A percentile compares a stretch with the other conserved stretches of the same genome.
phyloP scores from a whole-genome alignment of 306 rosid genomes.

The Castanea sativa region DNA sequence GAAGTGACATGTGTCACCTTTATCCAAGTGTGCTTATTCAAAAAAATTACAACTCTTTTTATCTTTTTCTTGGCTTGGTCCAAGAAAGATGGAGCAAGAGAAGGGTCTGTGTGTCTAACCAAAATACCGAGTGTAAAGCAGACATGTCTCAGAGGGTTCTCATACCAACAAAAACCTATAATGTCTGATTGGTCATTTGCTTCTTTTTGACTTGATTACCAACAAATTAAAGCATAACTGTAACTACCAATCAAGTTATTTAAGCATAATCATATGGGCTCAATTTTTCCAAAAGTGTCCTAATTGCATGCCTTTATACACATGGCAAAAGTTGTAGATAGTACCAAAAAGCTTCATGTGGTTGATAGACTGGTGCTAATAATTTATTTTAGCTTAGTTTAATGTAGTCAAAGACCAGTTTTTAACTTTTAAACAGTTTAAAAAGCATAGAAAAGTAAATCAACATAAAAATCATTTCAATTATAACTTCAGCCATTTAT shows the following conservation, averaged over 20 bases:
- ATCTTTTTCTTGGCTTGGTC: constrained; percentile 30
- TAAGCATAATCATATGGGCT: constrained; percentile 26
- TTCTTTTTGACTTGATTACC: constrained; percentile 39
- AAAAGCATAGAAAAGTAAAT: no score
- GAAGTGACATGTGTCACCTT: constrained; percentile 18
- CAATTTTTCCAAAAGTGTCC: constrained; percentile 28
- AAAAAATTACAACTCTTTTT: not conserved
- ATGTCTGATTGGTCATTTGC: constrained; percentile 16
- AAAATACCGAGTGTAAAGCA: constrained; percentile 13
- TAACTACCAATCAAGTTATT: constrained; percentile 16
- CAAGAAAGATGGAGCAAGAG: constrained; percentile 39
- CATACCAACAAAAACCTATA: constrained; percentile 16
- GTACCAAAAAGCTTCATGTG: constrained; percentile 31
- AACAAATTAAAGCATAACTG: constrained; percentile 21
- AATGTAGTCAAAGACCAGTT: constrained; percentile 21
- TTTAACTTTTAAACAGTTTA: not conserved
- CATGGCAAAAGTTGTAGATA: constrained; percentile 23
- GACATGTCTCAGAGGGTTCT: constrained; percentile 6
- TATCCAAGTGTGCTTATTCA: not conserved
- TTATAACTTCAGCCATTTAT: no score
- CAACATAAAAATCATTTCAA: no score
- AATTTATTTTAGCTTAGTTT: constrained; percentile 19
- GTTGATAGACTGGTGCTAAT: constrained; percentile 20
- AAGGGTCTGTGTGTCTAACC: constrained; percentile 29
- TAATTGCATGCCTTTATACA: constrained; percentile 29